Evolutionary conservation across 2,329 filamentous ascomycete species (phyloP), one percentile per base, ranked within the genome.

Genomic region (Tolypocladium tropicale): DNA sequence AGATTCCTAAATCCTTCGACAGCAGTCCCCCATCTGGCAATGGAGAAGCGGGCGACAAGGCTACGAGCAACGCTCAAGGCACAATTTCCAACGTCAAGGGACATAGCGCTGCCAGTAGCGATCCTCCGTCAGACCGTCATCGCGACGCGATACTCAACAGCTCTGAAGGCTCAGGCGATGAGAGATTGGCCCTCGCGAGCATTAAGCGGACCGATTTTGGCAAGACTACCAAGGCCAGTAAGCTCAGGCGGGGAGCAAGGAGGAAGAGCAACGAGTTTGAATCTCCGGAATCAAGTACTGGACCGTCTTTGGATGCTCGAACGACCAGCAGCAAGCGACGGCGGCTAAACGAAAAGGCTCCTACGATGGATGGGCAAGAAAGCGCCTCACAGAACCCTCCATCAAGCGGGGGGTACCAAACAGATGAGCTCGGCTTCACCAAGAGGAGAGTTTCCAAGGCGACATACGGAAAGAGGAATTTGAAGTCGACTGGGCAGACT

Each of bases 161-260:
- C 56, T 63, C 58, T 11, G 60, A 63, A 30, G 62, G 64, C 52
- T 70, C 67, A 2, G 64, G 62, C 25, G 63, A 68, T 34, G 63
- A 69, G 25, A 56, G 55, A 30, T 59, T 56, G 34, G 56, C 57
- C n/a, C 59, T 61, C 5, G 69, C 62, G 18, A 59, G 66, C 53
- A 75, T 77, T 30, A 65, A 60, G 39, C 60, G 59, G 10, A 73
- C 70, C n/a, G 56, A 34, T 14, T 76, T 76, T 48, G 28, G 48
- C 2, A 34, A 50, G 23, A 30, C 56, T n/a, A 36, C 46, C 33
- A 23, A n/a, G 28, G 18, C 54, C 37, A 52, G 37, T 6, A 59
- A 52, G 18, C 23, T 41, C 33, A 55, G 53, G 41, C 57, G 41
- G 21, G 32, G 37, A 34, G 39, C 28, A 14, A 59, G 53, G 41